Conservation (phyloP, 176 grass and related monocot species). For the Chrysopogon serrulatus region DNA sequence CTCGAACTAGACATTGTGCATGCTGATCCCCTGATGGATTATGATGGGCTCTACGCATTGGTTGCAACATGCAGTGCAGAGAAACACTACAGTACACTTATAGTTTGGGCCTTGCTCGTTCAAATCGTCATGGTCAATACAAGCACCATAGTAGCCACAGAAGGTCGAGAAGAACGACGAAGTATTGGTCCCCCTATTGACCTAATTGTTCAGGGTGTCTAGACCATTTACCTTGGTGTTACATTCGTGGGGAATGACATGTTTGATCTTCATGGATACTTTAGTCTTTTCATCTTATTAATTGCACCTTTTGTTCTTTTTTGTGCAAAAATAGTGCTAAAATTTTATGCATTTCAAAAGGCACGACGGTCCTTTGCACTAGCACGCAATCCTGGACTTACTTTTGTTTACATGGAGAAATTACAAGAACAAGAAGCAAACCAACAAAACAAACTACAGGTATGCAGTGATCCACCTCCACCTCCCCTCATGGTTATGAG, state of each 20-base stretch:
- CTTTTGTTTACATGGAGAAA: neutral
- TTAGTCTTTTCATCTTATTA: no score
- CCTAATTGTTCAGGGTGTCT: neutral
- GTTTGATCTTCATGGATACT: no score
- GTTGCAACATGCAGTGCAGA: neutral
- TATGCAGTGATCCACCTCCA: neutral
- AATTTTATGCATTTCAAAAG: neutral
- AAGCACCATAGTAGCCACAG: neutral
- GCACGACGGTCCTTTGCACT: neutral
- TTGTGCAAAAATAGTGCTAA: neutral
- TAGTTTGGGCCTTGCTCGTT: neutral
- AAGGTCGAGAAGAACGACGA: neutral
- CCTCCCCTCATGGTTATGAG: neutral
- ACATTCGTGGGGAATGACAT: neutral
- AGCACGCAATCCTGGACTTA: neutral
- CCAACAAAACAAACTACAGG: neutral
- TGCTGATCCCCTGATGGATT: no score
- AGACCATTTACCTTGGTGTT: neutral
- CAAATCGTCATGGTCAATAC: neutral
- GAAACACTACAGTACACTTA: rapidly evolving
- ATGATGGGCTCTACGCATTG: neutral
- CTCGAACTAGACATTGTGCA: no score
- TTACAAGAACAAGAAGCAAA: neutral
- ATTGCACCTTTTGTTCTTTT: no score
- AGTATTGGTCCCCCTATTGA: neutral